Percentiles rank a stretch among this genome's conserved stretches.
phyloP scores from a whole-genome alignment of 495 filamentous ascomycete species.

The Podospora pseudoanserina region DNA sequence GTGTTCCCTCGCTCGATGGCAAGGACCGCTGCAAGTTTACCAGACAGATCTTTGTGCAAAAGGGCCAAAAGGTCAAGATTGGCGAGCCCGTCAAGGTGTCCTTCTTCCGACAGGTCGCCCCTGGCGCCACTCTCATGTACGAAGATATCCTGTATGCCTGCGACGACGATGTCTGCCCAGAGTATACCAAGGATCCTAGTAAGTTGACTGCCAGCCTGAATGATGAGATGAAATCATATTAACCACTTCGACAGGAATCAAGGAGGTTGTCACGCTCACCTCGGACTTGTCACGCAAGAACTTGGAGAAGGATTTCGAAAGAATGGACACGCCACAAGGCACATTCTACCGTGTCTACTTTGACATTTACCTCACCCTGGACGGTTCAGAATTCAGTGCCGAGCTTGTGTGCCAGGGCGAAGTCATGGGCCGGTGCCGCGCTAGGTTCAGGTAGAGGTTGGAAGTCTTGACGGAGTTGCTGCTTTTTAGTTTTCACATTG shows the following conservation, averaged over 20 bases:
- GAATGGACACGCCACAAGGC: conserved; percentile 98
- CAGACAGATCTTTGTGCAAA: conserved; percentile 96
- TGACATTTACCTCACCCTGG: conserved; percentile 85
- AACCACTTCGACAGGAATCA: conserved; percentile 66
- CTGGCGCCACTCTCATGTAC: conserved; percentile 97
- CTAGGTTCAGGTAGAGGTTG: conserved; percentile 63
- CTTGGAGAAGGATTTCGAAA: conserved; percentile 96
- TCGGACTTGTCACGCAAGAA: conserved; percentile 97
- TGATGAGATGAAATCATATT: conserved; percentile 31
- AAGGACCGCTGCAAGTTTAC: conserved; percentile 99
- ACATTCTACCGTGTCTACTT: conserved; percentile 91
- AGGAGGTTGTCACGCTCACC: conserved; percentile 97
- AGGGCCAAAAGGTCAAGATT: conserved; percentile 97
- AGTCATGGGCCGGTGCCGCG: conserved; percentile 94
- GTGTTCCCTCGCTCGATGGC: conserved; percentile 91
- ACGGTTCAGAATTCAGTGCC: conserved; percentile 95
- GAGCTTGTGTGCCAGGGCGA: conserved; percentile 98
- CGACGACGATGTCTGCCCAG: conserved; percentile 95
- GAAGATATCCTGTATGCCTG: conserved; percentile 98
- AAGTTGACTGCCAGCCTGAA: conserved; percentile 45
- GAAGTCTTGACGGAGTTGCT: conserved; percentile 20
- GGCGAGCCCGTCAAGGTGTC: conserved; percentile 98
- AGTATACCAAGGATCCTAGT: conserved; percentile 99
- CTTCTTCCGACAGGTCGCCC: conserved; percentile 97
- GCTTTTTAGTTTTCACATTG: conserved; percentile 23